Percentiles rank a stretch among this genome's conserved stretches.
Conservation (phyloP, 2,329 filamentous ascomycete genomes). For the Torrubiella hemipterigena region DNA sequence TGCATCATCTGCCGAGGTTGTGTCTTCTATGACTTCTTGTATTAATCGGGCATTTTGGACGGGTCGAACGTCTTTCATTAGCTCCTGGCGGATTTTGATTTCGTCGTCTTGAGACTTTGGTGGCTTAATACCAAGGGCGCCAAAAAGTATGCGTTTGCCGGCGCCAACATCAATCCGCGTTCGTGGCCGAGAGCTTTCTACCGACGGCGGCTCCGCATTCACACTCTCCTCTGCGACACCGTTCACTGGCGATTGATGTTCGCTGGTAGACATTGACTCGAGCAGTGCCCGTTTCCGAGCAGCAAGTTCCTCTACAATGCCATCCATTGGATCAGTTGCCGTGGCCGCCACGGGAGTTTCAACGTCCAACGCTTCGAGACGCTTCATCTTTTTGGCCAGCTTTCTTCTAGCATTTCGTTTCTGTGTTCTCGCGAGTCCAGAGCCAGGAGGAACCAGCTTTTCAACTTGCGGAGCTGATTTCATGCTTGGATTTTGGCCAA, state of each 20-base stretch:
- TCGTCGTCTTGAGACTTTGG: constrained; percentile 60
- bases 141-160: constrained; percentile 57
- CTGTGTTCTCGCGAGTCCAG: constrained; percentile 31
- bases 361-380: no score
- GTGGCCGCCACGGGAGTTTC: constrained; percentile 6
- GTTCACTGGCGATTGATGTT: no score
- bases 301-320: constrained; percentile 1
- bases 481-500: no score
- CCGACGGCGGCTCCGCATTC: neutral
- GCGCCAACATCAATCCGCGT: constrained; percentile 36
- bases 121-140: constrained; percentile 55
- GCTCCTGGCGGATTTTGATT: constrained; percentile 44
- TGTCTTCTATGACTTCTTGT: constrained; percentile 9
- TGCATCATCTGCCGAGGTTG: constrained; percentile 7
- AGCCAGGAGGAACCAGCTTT: constrained; percentile 19
- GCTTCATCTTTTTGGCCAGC: constrained; percentile 16
- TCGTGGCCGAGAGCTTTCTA: constrained; percentile 5
- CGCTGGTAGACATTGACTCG: constrained; percentile 1
- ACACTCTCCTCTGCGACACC: constrained; percentile 5
- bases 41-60: constrained; percentile 21
- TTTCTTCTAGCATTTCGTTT: constrained; percentile 40
- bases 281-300: constrained; percentile 5
- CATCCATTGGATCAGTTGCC: constrained; percentile 7
- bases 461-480: no score
- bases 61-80: constrained; percentile 42